Evolutionary conservation across 2,329 filamentous ascomycete species (phyloP).

Genomic region (Alternaria triticina): DNA sequence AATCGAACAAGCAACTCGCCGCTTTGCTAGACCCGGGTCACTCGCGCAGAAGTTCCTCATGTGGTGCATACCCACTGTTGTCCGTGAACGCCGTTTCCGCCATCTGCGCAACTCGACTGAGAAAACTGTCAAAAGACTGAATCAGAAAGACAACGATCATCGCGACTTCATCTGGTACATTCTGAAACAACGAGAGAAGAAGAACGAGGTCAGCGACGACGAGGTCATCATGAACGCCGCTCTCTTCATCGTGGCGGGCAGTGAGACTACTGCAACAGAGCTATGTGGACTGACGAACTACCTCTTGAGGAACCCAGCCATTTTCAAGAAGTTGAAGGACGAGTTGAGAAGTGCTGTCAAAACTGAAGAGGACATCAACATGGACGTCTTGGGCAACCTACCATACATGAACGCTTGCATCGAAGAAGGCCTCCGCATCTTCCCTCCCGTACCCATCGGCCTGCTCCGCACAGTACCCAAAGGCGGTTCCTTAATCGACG

Average conservation of each 20-base stretch:
- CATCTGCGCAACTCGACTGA: slow-evolving; percentile 40
- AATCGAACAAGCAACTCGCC: slow-evolving; percentile 39
- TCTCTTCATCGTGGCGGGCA: slow-evolving; percentile 42
- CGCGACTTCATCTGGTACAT: slow-evolving; percentile 47
- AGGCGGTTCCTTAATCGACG: slow-evolving; percentile 47
- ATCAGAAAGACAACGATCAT: slow-evolving; percentile 37
- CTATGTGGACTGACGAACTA: slow-evolving; percentile 42
- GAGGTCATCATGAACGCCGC: slow-evolving; percentile 43
- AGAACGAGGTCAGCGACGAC: slow-evolving; percentile 41
- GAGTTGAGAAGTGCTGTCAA: slow-evolving; percentile 37
- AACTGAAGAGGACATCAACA: slow-evolving; percentile 41
- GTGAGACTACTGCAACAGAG: slow-evolving; percentile 43
- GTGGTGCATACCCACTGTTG: slow-evolving; percentile 37
- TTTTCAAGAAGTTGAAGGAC: slow-evolving; percentile 28
- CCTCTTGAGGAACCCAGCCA: slow-evolving; percentile 36
- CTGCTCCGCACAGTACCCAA: slow-evolving; percentile 46
- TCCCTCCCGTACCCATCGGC: slow-evolving; percentile 54
- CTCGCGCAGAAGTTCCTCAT: slow-evolving; percentile 32
- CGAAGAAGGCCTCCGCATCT: slow-evolving; percentile 55
- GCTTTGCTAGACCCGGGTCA: slow-evolving; percentile 35
- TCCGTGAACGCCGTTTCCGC: slow-evolving; percentile 32
- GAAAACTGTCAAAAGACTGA: slow-evolving; percentile 37
- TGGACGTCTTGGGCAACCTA: slow-evolving; percentile 36
- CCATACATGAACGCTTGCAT: slow-evolving; percentile 55
- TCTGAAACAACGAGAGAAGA: slow-evolving; percentile 41